phyloP scores from a whole-genome alignment of 106 monocot species.

The Ottelia alismoides region DNA sequence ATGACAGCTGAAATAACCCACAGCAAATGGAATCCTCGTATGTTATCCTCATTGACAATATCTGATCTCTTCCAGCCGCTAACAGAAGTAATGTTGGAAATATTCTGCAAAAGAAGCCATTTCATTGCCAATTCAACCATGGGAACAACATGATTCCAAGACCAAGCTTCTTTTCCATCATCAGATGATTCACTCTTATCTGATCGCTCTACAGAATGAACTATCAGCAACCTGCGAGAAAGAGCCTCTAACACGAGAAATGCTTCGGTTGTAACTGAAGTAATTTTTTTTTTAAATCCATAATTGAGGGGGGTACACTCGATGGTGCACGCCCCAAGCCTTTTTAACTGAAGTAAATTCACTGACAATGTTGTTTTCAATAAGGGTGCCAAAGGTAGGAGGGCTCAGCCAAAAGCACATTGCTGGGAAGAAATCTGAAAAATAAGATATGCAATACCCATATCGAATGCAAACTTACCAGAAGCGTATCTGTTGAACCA shows the following conservation, averaged over 20 bases:
- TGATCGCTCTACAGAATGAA: slow-evolving; percentile 58
- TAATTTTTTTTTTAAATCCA: too few relatives aligned
- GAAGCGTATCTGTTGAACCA: slow-evolving; percentile 74
- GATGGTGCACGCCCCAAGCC: too few relatives aligned
- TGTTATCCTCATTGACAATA: slow-evolving; percentile 2
- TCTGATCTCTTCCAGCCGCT: too few relatives aligned
- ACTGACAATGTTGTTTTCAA: slow-evolving; percentile 34
- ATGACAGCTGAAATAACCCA: slow-evolving; percentile 77
- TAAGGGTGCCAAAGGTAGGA: slow-evolving; percentile 54
- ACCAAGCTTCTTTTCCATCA: slow-evolving; percentile 49
- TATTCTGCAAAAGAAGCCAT: slow-evolving; percentile 54
- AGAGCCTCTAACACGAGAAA: slow-evolving; percentile 61
- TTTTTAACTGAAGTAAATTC: slow-evolving; percentile 82
- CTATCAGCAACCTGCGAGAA: slow-evolving; percentile 53
- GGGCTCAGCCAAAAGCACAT: slow-evolving; percentile 63
- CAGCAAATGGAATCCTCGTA: slow-evolving; percentile 20
- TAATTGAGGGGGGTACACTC: too few relatives aligned
- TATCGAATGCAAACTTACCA: slow-evolving; percentile 86
- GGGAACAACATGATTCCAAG: slow-evolving; percentile 72
- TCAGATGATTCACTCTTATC: slow-evolving; percentile 8
- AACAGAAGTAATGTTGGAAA: slow-evolving; percentile 26
- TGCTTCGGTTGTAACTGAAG: slow-evolving; percentile 49
- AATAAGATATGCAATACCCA: slow-evolving; percentile 68
- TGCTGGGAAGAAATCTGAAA: slow-evolving; percentile 68
- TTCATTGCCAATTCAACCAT: slow-evolving; percentile 69